Percentiles rank a stretch among this genome's conserved stretches.
phyloP scores from a whole-genome alignment of 108 stramenopile species.

The Chaetoceros tenuissimus region DNA sequence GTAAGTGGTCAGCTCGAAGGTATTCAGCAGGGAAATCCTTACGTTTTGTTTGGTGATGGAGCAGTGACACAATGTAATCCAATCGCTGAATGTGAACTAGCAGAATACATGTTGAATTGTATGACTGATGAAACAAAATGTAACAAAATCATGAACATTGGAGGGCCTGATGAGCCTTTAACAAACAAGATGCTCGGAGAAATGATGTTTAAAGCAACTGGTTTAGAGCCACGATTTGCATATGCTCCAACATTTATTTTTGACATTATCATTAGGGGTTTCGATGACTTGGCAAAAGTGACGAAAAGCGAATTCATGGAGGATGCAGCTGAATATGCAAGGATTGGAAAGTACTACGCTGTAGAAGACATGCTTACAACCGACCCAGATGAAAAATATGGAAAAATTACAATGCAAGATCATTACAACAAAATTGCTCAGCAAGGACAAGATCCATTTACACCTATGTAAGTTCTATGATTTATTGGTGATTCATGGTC shows the following conservation, averaged over 20 bases:
- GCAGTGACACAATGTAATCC: constrained; percentile 90
- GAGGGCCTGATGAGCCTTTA: constrained; percentile 70
- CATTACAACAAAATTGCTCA: constrained; percentile 72
- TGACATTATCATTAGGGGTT: constrained; percentile 51
- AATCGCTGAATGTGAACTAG: constrained; percentile 69
- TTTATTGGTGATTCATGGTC: too few species aligned
- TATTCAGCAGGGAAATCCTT: constrained; percentile 83
- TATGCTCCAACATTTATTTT: constrained; percentile 56
- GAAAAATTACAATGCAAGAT: constrained; percentile 52
- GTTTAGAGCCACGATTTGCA: constrained; percentile 40
- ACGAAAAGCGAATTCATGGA: constrained; percentile 33
- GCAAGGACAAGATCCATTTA: constrained; percentile 70
- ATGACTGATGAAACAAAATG: constrained; percentile 35
- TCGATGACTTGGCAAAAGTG: constrained; percentile 39
- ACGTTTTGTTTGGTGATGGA: constrained; percentile 96
- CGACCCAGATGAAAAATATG: constrained; percentile 56
- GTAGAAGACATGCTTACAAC: constrained; percentile 87
- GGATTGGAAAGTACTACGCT: constrained; percentile 85
- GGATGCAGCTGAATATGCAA: constrained; percentile 70
- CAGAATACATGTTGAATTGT: constrained; percentile 63
- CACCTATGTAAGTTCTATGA: constrained; percentile 30
- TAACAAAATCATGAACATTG: constrained; percentile 51
- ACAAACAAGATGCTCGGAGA: constrained; percentile 61
- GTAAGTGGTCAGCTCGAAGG: constrained; percentile 77
- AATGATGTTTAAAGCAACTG: constrained; percentile 46